Evolutionary conservation across 2,329 filamentous ascomycete genomes (phyloP).

Genomic region (Teratosphaeria viscida): DNA sequence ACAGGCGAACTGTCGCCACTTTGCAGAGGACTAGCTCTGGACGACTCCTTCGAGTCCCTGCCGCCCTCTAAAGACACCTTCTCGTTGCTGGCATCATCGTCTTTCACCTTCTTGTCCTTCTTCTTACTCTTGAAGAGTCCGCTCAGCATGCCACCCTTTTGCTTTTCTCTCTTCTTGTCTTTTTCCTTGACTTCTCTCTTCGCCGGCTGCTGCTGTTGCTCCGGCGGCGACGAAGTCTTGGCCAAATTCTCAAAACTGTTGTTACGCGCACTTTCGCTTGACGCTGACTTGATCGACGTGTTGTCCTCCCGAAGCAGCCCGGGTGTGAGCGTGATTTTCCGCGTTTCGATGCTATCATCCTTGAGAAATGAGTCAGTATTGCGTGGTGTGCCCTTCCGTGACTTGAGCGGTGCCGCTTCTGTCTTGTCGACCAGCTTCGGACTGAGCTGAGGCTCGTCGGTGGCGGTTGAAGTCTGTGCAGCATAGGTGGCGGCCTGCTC

Average conservation of each 20-base stretch:
- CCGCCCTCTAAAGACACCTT: slow-evolving; percentile 20
- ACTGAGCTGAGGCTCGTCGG: slow-evolving; percentile 20
- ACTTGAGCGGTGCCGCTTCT: slow-evolving; percentile 41
- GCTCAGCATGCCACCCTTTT: slow-evolving; percentile 62
- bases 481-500: slow-evolving; percentile 19
- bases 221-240: slow-evolving; percentile 52
- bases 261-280: slow-evolving; percentile 34
- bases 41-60: slow-evolving; percentile 17
- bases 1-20: slow-evolving; percentile 15
- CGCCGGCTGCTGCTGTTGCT: slow-evolving; percentile 49
- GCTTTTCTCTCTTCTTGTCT: slow-evolving; percentile 63
- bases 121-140: slow-evolving; percentile 58
- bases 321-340: slow-evolving; percentile 93
- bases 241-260: slow-evolving; percentile 69
- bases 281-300: slow-evolving; percentile 23
- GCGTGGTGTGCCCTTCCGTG: slow-evolving; percentile 74
- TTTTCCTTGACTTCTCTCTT: slow-evolving; percentile 75
- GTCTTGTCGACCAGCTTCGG: slow-evolving; percentile 25
- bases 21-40: slow-evolving; percentile 10
- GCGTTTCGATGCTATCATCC: slow-evolving; percentile 87
- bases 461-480: slow-evolving; percentile 4
- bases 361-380: slow-evolving; percentile 97
- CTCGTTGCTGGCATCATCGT: slow-evolving; percentile 25
- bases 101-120: slow-evolving; percentile 52
- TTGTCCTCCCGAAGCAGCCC: slow-evolving; percentile 79